Evolutionary conservation across 495 filamentous ascomycete species (phyloP).

Genomic region (Penicillium herquei): DNA sequence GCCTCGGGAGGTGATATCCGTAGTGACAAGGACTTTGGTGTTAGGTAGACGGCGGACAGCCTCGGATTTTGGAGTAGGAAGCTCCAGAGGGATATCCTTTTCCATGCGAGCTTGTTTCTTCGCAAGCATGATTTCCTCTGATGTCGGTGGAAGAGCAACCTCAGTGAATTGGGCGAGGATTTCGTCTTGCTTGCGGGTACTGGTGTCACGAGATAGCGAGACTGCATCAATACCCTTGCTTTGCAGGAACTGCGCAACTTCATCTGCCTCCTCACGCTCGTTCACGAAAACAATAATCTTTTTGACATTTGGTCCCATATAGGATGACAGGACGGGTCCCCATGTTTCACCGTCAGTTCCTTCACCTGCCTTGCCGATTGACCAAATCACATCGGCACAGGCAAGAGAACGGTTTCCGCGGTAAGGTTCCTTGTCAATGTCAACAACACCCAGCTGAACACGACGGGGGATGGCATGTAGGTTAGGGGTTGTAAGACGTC

Average conservation of each 20-base stretch:
- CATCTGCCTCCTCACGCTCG: constrained; percentile 82
- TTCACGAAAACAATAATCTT: constrained; percentile 97
- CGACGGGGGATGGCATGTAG: constrained; percentile 93
- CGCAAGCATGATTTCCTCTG: constrained; percentile 38
- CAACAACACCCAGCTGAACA: constrained; percentile 90
- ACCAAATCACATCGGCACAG: constrained; percentile 92
- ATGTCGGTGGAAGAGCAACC: constrained; percentile 41
- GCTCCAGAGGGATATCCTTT: constrained; percentile 33
- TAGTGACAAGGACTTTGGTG: constrained; percentile 88
- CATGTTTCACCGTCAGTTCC: constrained; percentile 25
- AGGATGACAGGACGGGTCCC: constrained; percentile 25
- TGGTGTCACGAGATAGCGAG: constrained; percentile 77
- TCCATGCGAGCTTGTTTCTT: constrained; percentile 32
- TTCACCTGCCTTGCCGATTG: constrained; percentile 77
- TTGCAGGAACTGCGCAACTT: constrained; percentile 74
- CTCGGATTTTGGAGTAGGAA: constrained; percentile 18
- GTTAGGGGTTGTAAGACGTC: constrained; percentile 86
- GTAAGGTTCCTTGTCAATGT: constrained; percentile 85
- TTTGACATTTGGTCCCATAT: constrained; percentile 60
- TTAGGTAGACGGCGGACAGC: constrained; percentile 51
- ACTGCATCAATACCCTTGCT: constrained; percentile 86
- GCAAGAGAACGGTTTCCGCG: constrained; percentile 85
- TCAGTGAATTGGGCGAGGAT: constrained; percentile 76
- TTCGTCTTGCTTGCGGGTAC: constrained; percentile 67
- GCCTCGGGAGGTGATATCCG: constrained; percentile 86